Evolutionary conservation across 495 filamentous ascomycete species (phyloP), one percentile per base, ranked within the genome.

Genomic region (Hypoxylon fragiforme): DNA sequence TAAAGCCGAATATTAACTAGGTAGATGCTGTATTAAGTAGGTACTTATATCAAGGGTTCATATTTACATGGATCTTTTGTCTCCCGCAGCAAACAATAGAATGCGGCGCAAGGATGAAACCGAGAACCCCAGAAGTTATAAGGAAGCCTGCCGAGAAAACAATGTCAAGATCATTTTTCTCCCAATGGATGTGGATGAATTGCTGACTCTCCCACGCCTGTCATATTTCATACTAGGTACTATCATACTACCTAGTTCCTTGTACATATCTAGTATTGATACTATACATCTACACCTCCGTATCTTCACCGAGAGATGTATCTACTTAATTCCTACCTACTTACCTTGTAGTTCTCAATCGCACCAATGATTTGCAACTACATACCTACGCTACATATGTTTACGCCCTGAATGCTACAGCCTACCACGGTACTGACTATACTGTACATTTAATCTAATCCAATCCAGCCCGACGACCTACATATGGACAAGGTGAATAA

Each of bases 61-160:
- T 53, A 56, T 41, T n/a, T 31, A 48, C 58, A 62, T 56, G 58
- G 58, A 35, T 57, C 22, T 4, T n/a, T 16, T 35, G 18, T 50
- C 21, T 54, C 34, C 40, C 51, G 44, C 37, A 49, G 39, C 47
- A 44, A 53, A 47, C 38, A 53, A 49, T 28, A 19, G 19, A 41
- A 24, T 53, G 47, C 52, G 38, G 58, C 52, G 48, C 28, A 57
- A 53, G 58, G 45, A 57, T 57, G 58, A 62, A 57, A 62, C 58
- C 43, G 38, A 38, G n/a, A 46, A 50, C 58, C 51, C 47, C 31
- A 52, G 51, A 52, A 47, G 47, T 46, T 37, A 56, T 50, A 51
- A 56, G 42, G 39, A 28, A 26, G 31, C 44, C 50, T 28, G 9
- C 24, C 4, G 4, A 28, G 21, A 7, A 42, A 43, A 44, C 31